Evolutionary conservation across 208 protist genomes (phyloP), one percentile per base, ranked within the genome.

Genomic region (Trypanosoma platydactyli): DNA sequence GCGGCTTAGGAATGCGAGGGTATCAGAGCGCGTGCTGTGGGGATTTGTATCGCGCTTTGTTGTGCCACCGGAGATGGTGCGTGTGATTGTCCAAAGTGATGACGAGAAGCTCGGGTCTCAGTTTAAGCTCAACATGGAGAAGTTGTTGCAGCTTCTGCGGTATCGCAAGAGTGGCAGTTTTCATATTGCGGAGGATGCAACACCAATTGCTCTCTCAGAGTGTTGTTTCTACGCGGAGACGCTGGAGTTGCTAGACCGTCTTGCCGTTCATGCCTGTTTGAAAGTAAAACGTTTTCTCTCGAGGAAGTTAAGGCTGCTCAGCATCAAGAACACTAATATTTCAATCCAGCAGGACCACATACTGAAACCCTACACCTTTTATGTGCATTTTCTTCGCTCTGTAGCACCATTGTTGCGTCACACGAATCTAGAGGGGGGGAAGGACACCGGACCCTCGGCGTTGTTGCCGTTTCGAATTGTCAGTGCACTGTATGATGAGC

Each of bases 261-360:
- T 95, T 3, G 86, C 89, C 0, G 71, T 95, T 29, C 88, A 81
- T 66, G 77, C 89, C 0, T 95, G 89, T 59, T 70, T 91, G 11
- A 90, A 89, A 60, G 82, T 86, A 33, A 88, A 88, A 22, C 61
- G 76, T 15, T 89, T 87, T 53, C 66, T 95, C 18, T 78, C 80
- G 1, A 80, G 82, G 49, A 92, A 92, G 72, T 69, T 95, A 51
- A 50, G 56, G 3, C 60, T 86, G 35, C 61, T 95, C 46, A 81
- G 75, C 12, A 64, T 78, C 13, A 74, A 71, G 44, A 89, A 92
- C 69, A 95, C 89, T 24, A 95, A 95, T 46, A 72, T 92, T 5
- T 91, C 76, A 52, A 91, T 95, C 33, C 89, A 91, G 61, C 89
- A 95, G 48, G 86, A 91, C 33, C 81, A 95, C 61, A 75, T 71